phyloP scores from a whole-genome alignment of 2,329 filamentous ascomycete genomes.

The Fusarium compactum region DNA sequence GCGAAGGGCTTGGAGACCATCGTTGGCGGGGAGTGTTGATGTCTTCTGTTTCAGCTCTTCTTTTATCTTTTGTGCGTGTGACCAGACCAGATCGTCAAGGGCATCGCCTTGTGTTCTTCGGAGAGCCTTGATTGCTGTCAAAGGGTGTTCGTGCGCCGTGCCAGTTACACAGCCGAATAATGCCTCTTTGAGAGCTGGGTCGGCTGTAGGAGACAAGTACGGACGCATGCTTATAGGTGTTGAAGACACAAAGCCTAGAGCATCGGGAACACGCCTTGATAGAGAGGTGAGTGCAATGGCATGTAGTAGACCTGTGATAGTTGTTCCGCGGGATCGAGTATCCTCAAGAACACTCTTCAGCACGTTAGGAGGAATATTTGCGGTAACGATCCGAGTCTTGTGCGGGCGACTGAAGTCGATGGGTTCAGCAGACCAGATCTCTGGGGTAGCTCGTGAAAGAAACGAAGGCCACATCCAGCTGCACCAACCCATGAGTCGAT shows the following conservation, averaged over 20 bases:
- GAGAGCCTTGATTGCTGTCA: conserved; percentile 43
- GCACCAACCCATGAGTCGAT: conserved; percentile 57
- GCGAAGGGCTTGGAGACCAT: conserved; percentile 56
- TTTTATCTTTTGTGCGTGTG: conserved; percentile 53
- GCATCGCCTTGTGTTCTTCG: conserved; percentile 38
- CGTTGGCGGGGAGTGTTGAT: conserved; percentile 56
- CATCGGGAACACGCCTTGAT: conserved; percentile 53
- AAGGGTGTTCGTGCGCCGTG: conserved; percentile 50
- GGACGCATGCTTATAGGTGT: conserved; percentile 62
- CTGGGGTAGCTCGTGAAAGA: conserved; percentile 47
- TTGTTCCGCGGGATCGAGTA: conserved; percentile 57
- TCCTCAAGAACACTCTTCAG: conserved; percentile 52
- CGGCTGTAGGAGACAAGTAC: conserved; percentile 47
- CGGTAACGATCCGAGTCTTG: conserved; percentile 52
- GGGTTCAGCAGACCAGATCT: conserved; percentile 56
- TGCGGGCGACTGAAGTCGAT: conserved; percentile 54
- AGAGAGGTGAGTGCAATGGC: conserved; percentile 59
- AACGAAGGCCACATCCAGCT: conserved; percentile 55
- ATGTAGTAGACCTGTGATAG: conserved; percentile 64
- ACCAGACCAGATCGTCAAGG: conserved; percentile 56
- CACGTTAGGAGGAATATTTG: conserved; percentile 51
- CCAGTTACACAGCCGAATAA: conserved; percentile 58
- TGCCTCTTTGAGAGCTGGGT: conserved; percentile 47
- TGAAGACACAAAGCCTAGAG: conserved; percentile 51
- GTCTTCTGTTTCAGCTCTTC: conserved; percentile 51